These are phyloP conservation scores for Penicillium samsonianum DNA, from an alignment of 495 filamentous ascomycete genomes.

Conservation along the genomic window DNA sequence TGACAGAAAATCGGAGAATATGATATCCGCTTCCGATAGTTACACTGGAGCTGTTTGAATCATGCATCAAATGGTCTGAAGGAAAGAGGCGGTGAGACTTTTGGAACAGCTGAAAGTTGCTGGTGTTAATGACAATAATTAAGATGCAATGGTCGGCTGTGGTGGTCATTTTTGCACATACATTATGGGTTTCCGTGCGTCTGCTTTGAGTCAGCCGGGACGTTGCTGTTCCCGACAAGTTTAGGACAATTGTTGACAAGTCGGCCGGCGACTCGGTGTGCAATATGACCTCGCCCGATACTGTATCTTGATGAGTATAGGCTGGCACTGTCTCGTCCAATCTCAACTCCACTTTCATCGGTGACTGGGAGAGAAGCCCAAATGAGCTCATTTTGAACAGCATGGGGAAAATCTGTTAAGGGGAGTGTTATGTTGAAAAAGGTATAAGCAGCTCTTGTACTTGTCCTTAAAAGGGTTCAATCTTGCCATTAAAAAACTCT, in stretches of 20 bases:
- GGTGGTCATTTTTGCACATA: background rate
- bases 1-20: constrained; percentile 3
- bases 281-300: constrained; percentile 7
- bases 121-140: background rate
- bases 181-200: constrained; percentile 4
- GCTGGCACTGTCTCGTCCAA: background rate
- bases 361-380: background rate
- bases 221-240: constrained; percentile 2
- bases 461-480: background rate
- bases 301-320: constrained; percentile 3
- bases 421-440: background rate
- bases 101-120: background rate
- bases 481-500: background rate
- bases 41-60: constrained; percentile 3
- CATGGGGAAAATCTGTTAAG: background rate
- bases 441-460: background rate
- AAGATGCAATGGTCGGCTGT: background rate
- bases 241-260: constrained; percentile 4
- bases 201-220: constrained; percentile 2
- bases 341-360: constrained; percentile 1
- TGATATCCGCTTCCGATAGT: constrained; percentile 1
- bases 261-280: background rate
- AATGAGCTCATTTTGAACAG: background rate
- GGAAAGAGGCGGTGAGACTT: constrained; percentile 2
- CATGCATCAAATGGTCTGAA: background rate